These are phyloP conservation scores for Trichosporon sp. DNA, from an alignment of 1,284 basidiomycete genomes.

Conservation along the genomic window DNA sequence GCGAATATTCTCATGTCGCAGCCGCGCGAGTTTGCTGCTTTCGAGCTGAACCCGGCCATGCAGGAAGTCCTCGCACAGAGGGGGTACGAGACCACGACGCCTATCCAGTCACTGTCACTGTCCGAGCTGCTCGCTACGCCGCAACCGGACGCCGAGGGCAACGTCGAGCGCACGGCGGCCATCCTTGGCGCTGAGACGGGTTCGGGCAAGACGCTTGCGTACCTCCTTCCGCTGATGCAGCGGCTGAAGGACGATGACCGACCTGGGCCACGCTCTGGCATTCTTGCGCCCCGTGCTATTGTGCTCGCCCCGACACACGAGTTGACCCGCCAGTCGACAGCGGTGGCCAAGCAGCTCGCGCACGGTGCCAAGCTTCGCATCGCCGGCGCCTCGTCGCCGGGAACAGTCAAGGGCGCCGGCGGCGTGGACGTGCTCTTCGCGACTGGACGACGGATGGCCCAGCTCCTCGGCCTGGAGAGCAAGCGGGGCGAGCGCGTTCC, in stretches of 20 bases:
- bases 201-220: constrained; percentile 84
- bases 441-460: constrained; percentile 71
- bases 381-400: constrained; percentile 57
- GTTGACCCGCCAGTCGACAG: constrained; percentile 68
- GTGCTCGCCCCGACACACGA: constrained; percentile 83
- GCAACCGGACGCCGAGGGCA: constrained; percentile 18
- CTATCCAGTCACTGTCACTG: constrained; percentile 67
- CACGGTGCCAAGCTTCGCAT: constrained; percentile 70
- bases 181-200: constrained; percentile 81
- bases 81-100: constrained; percentile 54
- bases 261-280: neutral
- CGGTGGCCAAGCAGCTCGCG: constrained; percentile 64
- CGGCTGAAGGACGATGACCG: constrained; percentile 56
- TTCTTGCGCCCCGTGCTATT: constrained; percentile 59
- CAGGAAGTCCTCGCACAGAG: constrained; percentile 55
- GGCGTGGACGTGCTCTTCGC: constrained; percentile 66
- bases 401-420: constrained; percentile 23
- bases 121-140: constrained; percentile 53
- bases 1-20: constrained; percentile 12
- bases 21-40: constrained; percentile 24
- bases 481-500: constrained; percentile 54
- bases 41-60: constrained; percentile 57
- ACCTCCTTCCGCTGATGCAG: constrained; percentile 74
- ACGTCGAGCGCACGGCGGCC: constrained; percentile 43
- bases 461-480: constrained; percentile 58